phyloP scores from a whole-genome alignment of 331 rosid species.

The Quercus phellos region DNA sequence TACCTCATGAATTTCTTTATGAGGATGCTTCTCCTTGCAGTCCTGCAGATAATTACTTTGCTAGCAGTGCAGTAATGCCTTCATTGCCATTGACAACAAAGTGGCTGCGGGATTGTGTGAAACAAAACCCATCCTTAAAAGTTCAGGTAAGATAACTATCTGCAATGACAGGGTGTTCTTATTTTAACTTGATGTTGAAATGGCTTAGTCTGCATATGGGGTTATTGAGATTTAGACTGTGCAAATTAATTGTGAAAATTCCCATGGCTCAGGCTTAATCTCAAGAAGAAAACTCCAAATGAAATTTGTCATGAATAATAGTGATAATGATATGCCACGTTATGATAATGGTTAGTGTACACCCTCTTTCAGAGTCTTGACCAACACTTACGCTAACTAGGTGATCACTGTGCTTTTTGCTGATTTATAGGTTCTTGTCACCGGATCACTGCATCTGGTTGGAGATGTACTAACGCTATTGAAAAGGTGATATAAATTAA shows the following conservation, averaged over 20 bases:
- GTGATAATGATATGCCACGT: background rate
- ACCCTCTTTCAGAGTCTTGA: background rate
- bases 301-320: background rate
- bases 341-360: background rate
- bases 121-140: slow-evolving; percentile 53
- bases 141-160: slow-evolving; percentile 49
- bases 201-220: background rate
- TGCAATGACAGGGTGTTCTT: background rate
- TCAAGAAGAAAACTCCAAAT: too few relatives aligned
- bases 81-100: slow-evolving; percentile 64
- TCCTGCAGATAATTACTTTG: slow-evolving; percentile 15
- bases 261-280: background rate
- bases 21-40: slow-evolving; percentile 31
- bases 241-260: too few relatives aligned
- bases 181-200: background rate
- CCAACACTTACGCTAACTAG: background rate
- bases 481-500: slow-evolving; percentile 30
- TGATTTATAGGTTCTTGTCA: slow-evolving; percentile 63
- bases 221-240: too few relatives aligned
- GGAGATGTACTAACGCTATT: slow-evolving; percentile 48
- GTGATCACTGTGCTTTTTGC: background rate
- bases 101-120: slow-evolving; percentile 64
- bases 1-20: slow-evolving; percentile 41
- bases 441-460: slow-evolving; percentile 75
- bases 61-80: slow-evolving; percentile 64